Conservation (phyloP, 805 yeast genomes). For the Candida tibetensis region DNA sequence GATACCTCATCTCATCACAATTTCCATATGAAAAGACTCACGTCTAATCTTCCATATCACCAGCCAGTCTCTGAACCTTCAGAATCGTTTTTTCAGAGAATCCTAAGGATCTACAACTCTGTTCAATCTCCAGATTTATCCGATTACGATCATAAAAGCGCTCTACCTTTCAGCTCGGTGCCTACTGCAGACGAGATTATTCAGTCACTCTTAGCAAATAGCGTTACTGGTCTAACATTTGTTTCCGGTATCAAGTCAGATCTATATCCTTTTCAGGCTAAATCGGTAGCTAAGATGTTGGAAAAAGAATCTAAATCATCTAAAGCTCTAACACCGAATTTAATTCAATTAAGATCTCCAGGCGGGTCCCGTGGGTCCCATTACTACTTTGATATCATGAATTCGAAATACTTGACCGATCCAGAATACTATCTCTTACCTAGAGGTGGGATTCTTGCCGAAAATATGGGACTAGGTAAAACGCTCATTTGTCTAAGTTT, state of each 20-base stretch:
- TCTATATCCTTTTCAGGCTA: conserved; percentile 58
- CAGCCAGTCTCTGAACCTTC: neutral
- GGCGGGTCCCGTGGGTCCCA: conserved; percentile 1
- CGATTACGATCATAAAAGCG: conserved; percentile 11
- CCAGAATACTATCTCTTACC: conserved; percentile 50
- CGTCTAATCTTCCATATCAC: conserved; percentile 11
- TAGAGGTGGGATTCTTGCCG: conserved; percentile 62
- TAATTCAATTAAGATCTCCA: conserved; percentile 23
- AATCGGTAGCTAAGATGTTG: conserved; percentile 59
- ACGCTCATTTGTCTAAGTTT: conserved; percentile 59
- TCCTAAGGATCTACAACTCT: conserved; percentile 33
- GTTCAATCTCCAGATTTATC: conserved; percentile 29
- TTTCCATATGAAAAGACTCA: conserved; percentile 35
- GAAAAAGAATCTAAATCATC: conserved; percentile 44
- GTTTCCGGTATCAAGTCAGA: conserved; percentile 46
- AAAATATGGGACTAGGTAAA: conserved; percentile 68
- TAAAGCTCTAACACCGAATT: conserved; percentile 34
- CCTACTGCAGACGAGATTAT: conserved; percentile 19
- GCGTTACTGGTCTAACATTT: neutral
- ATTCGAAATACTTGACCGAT: conserved; percentile 22
- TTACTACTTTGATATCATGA: conserved; percentile 38
- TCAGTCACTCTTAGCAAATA: conserved; percentile 11
- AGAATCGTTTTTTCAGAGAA: conserved; percentile 14
- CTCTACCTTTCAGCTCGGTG: conserved; percentile 1
- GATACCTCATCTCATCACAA: conserved; percentile 6